Base-by-base conservation (phyloP, 208 protist genomes). In the Wallacemonas rigidus region DNA sequence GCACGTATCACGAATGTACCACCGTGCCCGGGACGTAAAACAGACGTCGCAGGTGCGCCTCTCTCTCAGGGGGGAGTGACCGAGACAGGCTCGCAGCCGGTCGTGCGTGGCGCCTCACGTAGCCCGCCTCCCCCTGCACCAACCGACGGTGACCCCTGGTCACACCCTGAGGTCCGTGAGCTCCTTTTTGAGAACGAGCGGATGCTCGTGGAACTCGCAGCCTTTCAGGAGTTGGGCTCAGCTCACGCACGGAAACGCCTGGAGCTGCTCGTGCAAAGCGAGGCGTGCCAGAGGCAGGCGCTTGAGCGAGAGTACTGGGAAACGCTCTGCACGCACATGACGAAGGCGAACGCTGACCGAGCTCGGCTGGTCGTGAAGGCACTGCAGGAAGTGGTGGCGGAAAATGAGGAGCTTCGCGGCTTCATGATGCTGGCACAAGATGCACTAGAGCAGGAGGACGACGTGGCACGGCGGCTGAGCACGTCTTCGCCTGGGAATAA, bases 171-270 rank as follows among this genome's bases (percentile, higher is more conserved):
- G 39, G 81, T 92, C 2, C 79, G 75, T 2, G 87, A 88, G 14
- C 62, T 92, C 9, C 72, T 92, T 2, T 43, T 72, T 0, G 83
- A 90, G 71, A 87, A 85, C 47, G 87, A 90, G 74, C 38, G 41
- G 15, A 83, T 89, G 80, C 61, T 89, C 9, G 47, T 57, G 45
- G 82, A 85, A 60, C 67, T 89, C 12, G 61, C 51, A 2, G 64
- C n/a, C 41, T 78, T 85, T 8, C 82, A 80, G 1, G 38, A 45
- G 3, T 44, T 61, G 5, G 47, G 41, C n/a, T 9, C 40, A 6
- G 26, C 5, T 3, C 55, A 17, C 38, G 35, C 38, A n/a, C 35
- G 8, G n/a, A 11, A 40, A 2, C 58, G 74, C 39, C 64, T 43
- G 44, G 50, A 15, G 12, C 17, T 58, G 7, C 55, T 75, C 1